Evolutionary conservation across 352 stramenopile species (phyloP), one percentile per base, ranked within the genome.

Genomic region (Phytophthora nicotianae): DNA sequence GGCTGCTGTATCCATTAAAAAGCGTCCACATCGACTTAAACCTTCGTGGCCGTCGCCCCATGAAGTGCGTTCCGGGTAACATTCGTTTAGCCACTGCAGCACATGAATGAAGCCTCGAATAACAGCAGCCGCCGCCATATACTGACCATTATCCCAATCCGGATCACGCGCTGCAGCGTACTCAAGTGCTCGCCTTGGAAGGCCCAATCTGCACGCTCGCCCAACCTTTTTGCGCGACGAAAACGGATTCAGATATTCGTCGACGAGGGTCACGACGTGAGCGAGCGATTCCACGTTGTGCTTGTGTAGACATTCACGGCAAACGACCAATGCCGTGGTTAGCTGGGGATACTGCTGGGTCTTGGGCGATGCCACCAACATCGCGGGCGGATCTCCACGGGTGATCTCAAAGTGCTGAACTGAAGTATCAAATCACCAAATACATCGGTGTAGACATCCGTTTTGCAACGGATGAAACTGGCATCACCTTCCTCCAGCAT

Each of bases 31-130:
- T 4, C 49, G 57, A 59, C 57, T 65, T 17, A 42, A 59, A 27
- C 48, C 57, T 51, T 52, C 35, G 21, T 50, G 40, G 6, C 57
- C 48, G 19, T 65, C 48, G 17, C 57, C 57, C 48, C 57, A 65
- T 32, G 57, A 59, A 40, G 57, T 65, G 40, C 57, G 57, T 33
- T 48, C 57, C 11, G 57, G 48, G 17, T 42, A 59, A n/a, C 27
- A 65, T n/a, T 65, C 49, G 48, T 59, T 59, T 11, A 65, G 16
- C 57, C 48, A 65, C 20, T 59, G 26, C 13, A 65, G 38, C 9
- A 65, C 48, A 9, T 65, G 57, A 38, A 59, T 49, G 27, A 65
- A 65, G 6, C 57, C 46, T 9, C 48, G 37, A 40, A 58, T 65
- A n/a, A 52, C 57, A 32, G 57, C 47, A 5, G 57, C 57, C n/a